Evolutionary conservation across 2,329 filamentous ascomycete genomes (phyloP).

Genomic region (Neofusicoccum kwambonambiense): DNA sequence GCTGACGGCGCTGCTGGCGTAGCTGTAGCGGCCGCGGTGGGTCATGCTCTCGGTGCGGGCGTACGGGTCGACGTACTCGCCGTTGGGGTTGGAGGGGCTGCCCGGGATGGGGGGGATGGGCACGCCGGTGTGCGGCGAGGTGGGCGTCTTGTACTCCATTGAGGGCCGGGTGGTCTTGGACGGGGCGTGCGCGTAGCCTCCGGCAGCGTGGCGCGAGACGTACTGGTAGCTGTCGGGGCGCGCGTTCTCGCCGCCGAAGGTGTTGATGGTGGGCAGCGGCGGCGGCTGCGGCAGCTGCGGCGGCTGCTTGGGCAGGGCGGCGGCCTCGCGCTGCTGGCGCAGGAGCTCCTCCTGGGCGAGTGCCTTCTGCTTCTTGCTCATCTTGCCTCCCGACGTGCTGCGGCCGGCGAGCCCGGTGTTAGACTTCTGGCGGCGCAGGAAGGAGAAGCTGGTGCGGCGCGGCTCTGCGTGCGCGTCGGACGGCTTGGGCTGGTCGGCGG

Average conservation of each 20-base stretch:
- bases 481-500: background rate
- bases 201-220: constrained; percentile 58
- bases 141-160: constrained; percentile 28
- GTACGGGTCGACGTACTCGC: constrained; percentile 65
- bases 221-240: constrained; percentile 63
- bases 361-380: constrained; percentile 59
- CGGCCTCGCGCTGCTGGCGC: constrained; percentile 56
- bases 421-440: constrained; percentile 37
- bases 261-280: constrained; percentile 52
- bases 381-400: constrained; percentile 36
- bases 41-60: constrained; percentile 91
- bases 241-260: constrained; percentile 62
- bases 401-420: constrained; percentile 26
- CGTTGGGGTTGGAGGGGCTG: constrained; percentile 44
- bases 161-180: constrained; percentile 35
- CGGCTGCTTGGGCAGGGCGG: constrained; percentile 57
- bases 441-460: constrained; percentile 34
- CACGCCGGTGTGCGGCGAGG: constrained; percentile 40
- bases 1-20: constrained; percentile 87
- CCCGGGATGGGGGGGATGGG: constrained; percentile 9
- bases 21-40: constrained; percentile 92
- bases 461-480: background rate
- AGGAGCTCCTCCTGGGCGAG: constrained; percentile 52
- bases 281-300: constrained; percentile 56
- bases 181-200: constrained; percentile 19